Conservation (phyloP, 257 asterid genomes). For the Osmanthus fragrans region DNA sequence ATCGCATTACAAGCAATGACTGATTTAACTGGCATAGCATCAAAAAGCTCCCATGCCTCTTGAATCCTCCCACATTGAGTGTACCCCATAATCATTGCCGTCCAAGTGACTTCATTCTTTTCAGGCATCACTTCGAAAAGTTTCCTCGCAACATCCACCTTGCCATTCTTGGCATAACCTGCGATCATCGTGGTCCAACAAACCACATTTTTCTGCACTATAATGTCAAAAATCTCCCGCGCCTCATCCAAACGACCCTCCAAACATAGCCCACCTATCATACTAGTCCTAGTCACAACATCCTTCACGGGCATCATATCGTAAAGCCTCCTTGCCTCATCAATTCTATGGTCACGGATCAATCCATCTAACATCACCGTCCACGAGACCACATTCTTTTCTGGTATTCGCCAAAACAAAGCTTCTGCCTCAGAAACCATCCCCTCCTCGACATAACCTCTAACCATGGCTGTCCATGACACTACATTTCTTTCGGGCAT, state of each 20-base stretch:
- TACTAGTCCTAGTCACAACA: constrained; percentile 60
- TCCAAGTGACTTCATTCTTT: constrained; percentile 80
- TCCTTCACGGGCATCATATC: constrained; percentile 63
- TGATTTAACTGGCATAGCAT: constrained; percentile 53
- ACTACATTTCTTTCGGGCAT: constrained; percentile 69
- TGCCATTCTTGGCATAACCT: constrained; percentile 64
- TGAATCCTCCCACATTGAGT: constrained; percentile 55
- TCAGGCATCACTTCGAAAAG: constrained; percentile 87
- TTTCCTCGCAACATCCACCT: constrained; percentile 68
- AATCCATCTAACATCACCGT: constrained; percentile 76
- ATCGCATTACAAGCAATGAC: constrained; percentile 62
- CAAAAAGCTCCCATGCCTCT: constrained; percentile 62
- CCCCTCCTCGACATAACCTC: constrained; percentile 64
- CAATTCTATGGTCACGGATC: constrained; percentile 47
- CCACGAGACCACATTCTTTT: constrained; percentile 73
- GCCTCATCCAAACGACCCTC: constrained; percentile 67
- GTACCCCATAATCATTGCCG: constrained; percentile 68
- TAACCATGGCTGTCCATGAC: constrained; percentile 73
- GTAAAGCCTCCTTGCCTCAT: constrained; percentile 57
- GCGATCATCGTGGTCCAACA: constrained; percentile 79
- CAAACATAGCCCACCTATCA: constrained; percentile 72
- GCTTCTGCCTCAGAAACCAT: constrained; percentile 56
- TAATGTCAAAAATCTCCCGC: constrained; percentile 57
- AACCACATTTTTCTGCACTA: constrained; percentile 53
- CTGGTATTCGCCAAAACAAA: constrained; percentile 72